phyloP scores from a whole-genome alignment of 768 basidiomycete genomes.

The Chlorophyllum brunneum region DNA sequence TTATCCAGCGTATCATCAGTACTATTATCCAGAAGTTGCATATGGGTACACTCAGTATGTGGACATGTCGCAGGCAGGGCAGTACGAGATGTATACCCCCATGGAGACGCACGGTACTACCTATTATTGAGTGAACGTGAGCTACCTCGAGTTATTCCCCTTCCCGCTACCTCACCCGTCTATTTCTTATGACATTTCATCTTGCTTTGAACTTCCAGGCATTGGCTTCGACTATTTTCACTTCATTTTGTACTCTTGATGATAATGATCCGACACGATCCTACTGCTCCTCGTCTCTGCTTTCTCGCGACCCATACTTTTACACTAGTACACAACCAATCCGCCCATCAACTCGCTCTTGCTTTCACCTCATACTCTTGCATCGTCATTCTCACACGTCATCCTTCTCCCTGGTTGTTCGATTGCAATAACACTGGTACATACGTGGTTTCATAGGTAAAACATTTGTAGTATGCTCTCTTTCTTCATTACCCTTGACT shows the following conservation, averaged over 20 bases:
- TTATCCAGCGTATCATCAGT: conserved; percentile 60
- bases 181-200: conserved; percentile 15
- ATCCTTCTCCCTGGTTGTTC: conserved; percentile 8
- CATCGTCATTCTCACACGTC: background rate
- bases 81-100: conserved; percentile 57
- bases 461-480: conserved; percentile 11
- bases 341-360: background rate
- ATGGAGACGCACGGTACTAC: conserved; percentile 8
- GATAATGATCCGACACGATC: conserved; percentile 8
- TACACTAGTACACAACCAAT: background rate
- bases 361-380: conserved; percentile 13
- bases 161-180: conserved; percentile 14
- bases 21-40: conserved; percentile 64
- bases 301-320: background rate
- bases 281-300: conserved; percentile 9
- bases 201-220: conserved; percentile 14
- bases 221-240: conserved; percentile 16
- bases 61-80: conserved; percentile 62
- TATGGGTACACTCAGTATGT: conserved; percentile 66
- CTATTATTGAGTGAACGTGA: conserved; percentile 40
- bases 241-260: conserved; percentile 18
- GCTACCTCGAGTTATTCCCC: conserved; percentile 59
- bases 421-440: conserved; percentile 13
- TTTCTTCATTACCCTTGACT: conserved; percentile 17
- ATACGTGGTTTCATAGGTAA: conserved; percentile 10